phyloP scores from a whole-genome alignment of 345 rosid species.

The Bretschneidera sinensis region DNA sequence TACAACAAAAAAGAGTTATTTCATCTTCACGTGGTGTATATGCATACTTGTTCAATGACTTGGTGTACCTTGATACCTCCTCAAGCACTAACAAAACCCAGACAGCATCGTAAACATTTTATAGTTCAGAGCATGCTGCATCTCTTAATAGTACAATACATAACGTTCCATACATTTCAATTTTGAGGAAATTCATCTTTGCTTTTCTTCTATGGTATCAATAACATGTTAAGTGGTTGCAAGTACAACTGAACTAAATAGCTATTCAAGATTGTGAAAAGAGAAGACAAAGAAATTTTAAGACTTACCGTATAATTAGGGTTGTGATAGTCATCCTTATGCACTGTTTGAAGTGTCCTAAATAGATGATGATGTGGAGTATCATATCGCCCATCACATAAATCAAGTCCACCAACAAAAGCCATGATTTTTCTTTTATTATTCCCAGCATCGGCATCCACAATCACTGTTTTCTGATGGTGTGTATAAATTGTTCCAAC shows the following conservation, averaged over 20 bases:
- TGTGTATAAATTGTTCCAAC: conserved; percentile 89
- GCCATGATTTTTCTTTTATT: conserved; percentile 78
- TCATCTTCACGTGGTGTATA: too few relatives aligned
- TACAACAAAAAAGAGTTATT: too few relatives aligned
- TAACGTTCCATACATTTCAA: background rate
- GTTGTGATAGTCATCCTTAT: conserved; percentile 88
- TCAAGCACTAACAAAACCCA: too few relatives aligned
- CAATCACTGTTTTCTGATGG: conserved; percentile 91
- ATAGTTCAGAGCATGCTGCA: background rate
- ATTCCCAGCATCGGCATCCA: conserved; percentile 85
- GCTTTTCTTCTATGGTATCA: background rate
- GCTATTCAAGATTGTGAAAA: conserved; percentile 6
- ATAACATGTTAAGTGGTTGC: background rate
- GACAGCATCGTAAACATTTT: too few relatives aligned
- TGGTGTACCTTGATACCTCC: too few relatives aligned
- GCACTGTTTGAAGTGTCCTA: conserved; percentile 63
- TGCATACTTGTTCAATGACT: too few relatives aligned
- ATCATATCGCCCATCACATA: conserved; percentile 92
- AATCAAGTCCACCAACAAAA: conserved; percentile 94
- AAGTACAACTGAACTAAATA: background rate
- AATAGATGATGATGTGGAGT: conserved; percentile 78
- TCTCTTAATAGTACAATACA: background rate
- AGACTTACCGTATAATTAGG: conserved; percentile 75
- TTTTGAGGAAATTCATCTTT: background rate
- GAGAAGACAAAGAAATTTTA: background rate